Base-by-base conservation (phyloP, 805 yeast genomes). In the Priceomyces fermenticarens region DNA sequence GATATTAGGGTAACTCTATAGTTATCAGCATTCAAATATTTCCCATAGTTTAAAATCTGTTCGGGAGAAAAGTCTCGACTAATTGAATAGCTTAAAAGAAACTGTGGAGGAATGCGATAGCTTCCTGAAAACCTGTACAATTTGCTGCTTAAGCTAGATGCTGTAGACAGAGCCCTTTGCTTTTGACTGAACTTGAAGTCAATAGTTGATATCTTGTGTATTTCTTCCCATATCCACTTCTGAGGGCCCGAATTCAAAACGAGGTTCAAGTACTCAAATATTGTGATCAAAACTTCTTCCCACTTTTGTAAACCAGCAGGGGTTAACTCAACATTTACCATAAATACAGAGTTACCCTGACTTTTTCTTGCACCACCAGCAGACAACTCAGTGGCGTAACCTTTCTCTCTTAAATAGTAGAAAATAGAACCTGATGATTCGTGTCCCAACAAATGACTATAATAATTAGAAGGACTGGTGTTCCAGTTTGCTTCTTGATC, bases 391-490 rank as follows among this genome's bases (percentile, higher is more conserved):
- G 78, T 84, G 5, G 91, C 96, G 88, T 90, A 86, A 10, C 90
- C 85, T 42, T 55, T 56, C 47, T 75, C 67, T 63, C 88, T 91
- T 49, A 91, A 75, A 48, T 72, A 75, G 41, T 81, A 77, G 28
- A 88, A 70, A 13, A 91, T 60, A 2, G 97, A 88, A 2, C 98
- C 98, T 36, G 82, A 73, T 36, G 93, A 86, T 65, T 91, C 99
- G 61, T 91, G 98, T 31, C 98, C 98, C 36, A 91, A 66, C 39
- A 93, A 69, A 60, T 93, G 97, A 14, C 90, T 78, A 49, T 69
- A 75, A 61, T 88, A 85, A 41, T 74, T 78, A 5, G 78, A 73
- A 0, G 97, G 95, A 50, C 80, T 80, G 16, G 75, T 73, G 40
- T 76, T 75, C 86, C 90, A 86, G 15, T 59, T 46, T 38, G 66